Conservation (phyloP, 345 rosid species). For the Punica granatum region DNA sequence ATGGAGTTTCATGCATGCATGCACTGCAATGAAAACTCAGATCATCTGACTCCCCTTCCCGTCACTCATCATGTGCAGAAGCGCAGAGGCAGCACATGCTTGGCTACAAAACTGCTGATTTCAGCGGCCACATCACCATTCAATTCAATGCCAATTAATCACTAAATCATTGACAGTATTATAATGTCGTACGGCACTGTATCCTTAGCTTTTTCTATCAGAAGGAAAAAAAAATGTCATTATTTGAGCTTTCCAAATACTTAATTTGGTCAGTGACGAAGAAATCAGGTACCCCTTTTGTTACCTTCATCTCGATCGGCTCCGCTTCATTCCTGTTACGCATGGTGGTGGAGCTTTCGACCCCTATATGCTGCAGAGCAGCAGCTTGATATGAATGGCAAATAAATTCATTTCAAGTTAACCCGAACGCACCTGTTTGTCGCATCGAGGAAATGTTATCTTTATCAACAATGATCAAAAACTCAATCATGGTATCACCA, state of each 20-base stretch:
- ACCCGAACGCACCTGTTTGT: neutral
- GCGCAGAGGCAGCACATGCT: conserved; percentile 1
- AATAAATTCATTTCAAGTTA: neutral
- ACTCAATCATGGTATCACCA: neutral
- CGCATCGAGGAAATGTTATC: neutral
- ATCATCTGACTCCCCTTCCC: no score
- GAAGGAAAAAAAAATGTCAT: neutral
- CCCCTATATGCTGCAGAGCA: no score
- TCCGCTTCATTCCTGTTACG: no score
- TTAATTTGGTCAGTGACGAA: neutral
- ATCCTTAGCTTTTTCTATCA: neutral
- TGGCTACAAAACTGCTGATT: neutral
- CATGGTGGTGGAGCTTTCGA: no score
- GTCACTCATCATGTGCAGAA: neutral
- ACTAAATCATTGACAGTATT: neutral
- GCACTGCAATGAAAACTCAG: no score
- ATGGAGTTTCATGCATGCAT: no score
- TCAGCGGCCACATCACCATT: neutral
- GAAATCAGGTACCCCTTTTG: neutral
- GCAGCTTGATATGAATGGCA: neutral
- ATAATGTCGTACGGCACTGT: neutral
- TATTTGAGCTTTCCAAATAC: neutral
- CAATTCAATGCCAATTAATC: neutral
- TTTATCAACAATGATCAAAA: neutral
- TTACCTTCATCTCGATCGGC: neutral